These are phyloP conservation scores for Fusarium sp. DNA, from an alignment of 2,329 filamentous ascomycete genomes.

Conservation along the genomic window DNA sequence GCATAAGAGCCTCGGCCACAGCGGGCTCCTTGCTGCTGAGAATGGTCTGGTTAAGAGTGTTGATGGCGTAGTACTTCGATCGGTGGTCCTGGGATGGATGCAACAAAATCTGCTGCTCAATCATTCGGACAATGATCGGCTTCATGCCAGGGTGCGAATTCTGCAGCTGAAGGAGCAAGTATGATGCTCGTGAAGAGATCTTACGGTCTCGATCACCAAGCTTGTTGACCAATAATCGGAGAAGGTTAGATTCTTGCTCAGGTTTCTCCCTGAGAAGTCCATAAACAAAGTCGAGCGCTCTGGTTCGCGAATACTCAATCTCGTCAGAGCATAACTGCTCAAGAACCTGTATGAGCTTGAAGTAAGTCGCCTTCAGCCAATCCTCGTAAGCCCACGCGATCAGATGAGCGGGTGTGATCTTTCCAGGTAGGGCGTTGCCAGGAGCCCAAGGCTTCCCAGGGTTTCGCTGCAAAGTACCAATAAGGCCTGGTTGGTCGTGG, in stretches of 20 bases:
- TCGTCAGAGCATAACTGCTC: slow-evolving; percentile 96
- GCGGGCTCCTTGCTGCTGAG: slow-evolving; percentile 85
- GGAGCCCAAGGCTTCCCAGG: slow-evolving; percentile 71
- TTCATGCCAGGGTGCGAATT: slow-evolving; percentile 95
- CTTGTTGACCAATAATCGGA: slow-evolving; percentile 94
- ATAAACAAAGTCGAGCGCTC: slow-evolving; percentile 90
- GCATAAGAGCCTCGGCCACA: slow-evolving; percentile 82
- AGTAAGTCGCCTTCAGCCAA: slow-evolving; percentile 94
- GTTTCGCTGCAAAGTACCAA: slow-evolving; percentile 75
- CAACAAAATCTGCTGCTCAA: slow-evolving; percentile 90
- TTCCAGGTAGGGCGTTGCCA: slow-evolving; percentile 78
- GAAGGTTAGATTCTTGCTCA: slow-evolving; percentile 94
- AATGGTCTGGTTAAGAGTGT: slow-evolving; percentile 97
- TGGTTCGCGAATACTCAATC: slow-evolving; percentile 90
- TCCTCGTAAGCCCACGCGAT: slow-evolving; percentile 94
- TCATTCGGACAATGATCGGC: slow-evolving; percentile 81
- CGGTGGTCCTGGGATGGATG: slow-evolving; percentile 87
- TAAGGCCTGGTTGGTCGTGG: slow-evolving; percentile 79
- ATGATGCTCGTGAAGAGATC: slow-evolving; percentile 92
- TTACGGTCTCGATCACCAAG: slow-evolving; percentile 95
- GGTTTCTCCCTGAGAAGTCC: slow-evolving; percentile 94
- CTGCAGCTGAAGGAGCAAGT: slow-evolving; percentile 91
- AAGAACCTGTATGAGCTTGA: slow-evolving; percentile 90
- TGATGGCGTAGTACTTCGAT: slow-evolving; percentile 95
- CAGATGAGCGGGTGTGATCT: slow-evolving; percentile 80